A percentile compares a stretch with the other conserved stretches of the same genome.
Conservation (phyloP, 352 stramenopile genomes). For the Pythium rhizo-oryzae region DNA sequence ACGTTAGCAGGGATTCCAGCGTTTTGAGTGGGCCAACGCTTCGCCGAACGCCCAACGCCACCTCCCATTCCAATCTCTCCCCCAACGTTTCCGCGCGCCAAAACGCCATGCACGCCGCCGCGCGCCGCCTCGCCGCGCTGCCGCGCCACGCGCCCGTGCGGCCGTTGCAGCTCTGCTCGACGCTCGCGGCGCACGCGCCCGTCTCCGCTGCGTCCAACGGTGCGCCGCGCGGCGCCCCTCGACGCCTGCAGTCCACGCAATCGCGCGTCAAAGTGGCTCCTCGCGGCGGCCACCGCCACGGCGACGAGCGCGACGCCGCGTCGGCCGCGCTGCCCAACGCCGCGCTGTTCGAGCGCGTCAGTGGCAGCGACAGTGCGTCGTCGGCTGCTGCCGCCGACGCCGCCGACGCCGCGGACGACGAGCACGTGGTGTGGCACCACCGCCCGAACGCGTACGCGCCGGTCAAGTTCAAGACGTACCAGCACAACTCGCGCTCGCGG, state of each 20-base stretch:
- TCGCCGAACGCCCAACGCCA: neutral
- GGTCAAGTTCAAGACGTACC: constrained; percentile 27
- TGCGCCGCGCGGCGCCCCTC: constrained; percentile 4
- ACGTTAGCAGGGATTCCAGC: neutral
- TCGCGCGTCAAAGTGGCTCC: constrained; percentile 2
- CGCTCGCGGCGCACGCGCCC: neutral
- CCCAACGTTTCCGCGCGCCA: too few species aligned
- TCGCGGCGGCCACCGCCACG: too few species aligned
- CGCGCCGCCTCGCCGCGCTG: constrained; percentile 6
- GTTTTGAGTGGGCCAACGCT: constrained; percentile 27
- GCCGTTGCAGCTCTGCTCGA: neutral
- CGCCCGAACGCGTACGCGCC: constrained; percentile 25
- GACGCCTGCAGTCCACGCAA: constrained; percentile 20
- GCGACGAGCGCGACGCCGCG: neutral
- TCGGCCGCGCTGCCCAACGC: constrained; percentile 17
- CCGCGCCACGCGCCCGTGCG: constrained; percentile 9
- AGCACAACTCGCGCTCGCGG: constrained; percentile 35
- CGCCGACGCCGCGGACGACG: constrained; percentile 23
- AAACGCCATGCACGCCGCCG: constrained; percentile 7
- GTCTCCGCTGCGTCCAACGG: constrained; percentile 1
- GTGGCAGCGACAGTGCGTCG: too few species aligned
- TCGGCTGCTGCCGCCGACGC: too few species aligned
- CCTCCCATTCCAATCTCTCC: neutral
- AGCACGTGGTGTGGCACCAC: constrained; percentile 10
- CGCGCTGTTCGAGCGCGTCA: constrained; percentile 18